Percentiles rank a stretch among this genome's conserved stretches.
Conservation (phyloP, 352 stramenopile species). For the Nothophytophthora sp. region DNA sequence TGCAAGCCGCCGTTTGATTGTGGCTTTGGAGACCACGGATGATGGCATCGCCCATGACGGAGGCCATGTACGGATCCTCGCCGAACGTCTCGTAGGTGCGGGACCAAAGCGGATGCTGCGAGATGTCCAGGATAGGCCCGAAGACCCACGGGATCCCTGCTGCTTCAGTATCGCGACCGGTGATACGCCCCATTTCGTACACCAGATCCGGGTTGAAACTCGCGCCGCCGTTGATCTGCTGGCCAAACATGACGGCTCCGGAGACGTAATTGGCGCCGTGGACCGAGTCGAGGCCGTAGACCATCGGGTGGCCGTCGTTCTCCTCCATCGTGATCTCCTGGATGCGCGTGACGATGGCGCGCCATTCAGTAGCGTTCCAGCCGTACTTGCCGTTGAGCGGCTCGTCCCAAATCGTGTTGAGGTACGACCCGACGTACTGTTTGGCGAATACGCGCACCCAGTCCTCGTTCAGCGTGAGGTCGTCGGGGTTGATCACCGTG, state of each 20-base stretch:
- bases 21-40: conserved; percentile 76
- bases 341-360: conserved; percentile 62
- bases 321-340: conserved; percentile 63
- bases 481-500: conserved; percentile 12
- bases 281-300: conserved; percentile 90
- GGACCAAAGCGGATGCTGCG: conserved; percentile 80
- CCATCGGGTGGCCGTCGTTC: conserved; percentile 30
- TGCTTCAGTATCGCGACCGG: conserved; percentile 77
- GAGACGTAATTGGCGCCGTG: conserved; percentile 88
- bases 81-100: conserved; percentile 93
- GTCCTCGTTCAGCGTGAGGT: conserved; percentile 52
- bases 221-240: conserved; percentile 86
- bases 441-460: conserved; percentile 58
- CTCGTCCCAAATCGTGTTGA: conserved; percentile 71
- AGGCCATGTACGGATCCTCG: conserved; percentile 85
- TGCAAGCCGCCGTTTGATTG: conserved; percentile 65
- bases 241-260: conserved; percentile 75
- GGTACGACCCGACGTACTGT: conserved; percentile 82
- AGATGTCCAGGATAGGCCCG: conserved; percentile 79
- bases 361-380: conserved; percentile 70
- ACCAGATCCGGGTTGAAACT: conserved; percentile 85
- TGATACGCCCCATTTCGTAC: conserved; percentile 55
- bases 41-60: conserved; percentile 64
- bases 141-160: conserved; percentile 90
- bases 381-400: conserved; percentile 21